Evolutionary conservation across 257 asterid genomes (phyloP).

Genomic region (Haberlea rhodopensis): DNA sequence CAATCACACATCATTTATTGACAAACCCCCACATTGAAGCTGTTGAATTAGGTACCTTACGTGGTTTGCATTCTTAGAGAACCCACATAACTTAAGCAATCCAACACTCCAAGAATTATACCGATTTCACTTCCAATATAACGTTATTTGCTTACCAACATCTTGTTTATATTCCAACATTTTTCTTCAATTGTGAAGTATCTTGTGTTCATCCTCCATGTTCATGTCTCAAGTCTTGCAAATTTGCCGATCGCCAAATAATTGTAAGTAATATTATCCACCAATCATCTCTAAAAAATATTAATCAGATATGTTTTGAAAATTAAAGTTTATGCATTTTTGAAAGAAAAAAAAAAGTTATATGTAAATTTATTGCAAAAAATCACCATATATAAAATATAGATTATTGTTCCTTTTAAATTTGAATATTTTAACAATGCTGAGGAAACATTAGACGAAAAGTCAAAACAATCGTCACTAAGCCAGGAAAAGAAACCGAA

Average conservation of each 20-base stretch:
- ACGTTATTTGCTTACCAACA: no score
- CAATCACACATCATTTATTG: not conserved
- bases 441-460: slow-evolving; percentile 41
- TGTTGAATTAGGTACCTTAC: slow-evolving; percentile 27
- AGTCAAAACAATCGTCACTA: slow-evolving; percentile 38
- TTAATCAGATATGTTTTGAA: not conserved
- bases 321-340: not conserved
- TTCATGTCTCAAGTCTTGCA: not conserved
- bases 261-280: not conserved
- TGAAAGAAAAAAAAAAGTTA: not conserved
- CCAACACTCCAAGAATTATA: not conserved
- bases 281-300: no score
- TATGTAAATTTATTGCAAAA: no score
- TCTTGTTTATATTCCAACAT: no score
- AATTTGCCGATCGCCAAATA: not conserved
- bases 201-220: not conserved
- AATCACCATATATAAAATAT: no score
- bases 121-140: not conserved
- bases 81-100: not conserved
- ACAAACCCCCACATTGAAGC: not conserved
- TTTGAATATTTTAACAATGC: slow-evolving; percentile 25
- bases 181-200: no score
- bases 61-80: not conserved
- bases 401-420: not conserved
- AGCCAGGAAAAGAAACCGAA: slow-evolving; percentile 30